phyloP scores from a whole-genome alignment of 768 basidiomycete species.

The Leccinum longicurvipes region DNA sequence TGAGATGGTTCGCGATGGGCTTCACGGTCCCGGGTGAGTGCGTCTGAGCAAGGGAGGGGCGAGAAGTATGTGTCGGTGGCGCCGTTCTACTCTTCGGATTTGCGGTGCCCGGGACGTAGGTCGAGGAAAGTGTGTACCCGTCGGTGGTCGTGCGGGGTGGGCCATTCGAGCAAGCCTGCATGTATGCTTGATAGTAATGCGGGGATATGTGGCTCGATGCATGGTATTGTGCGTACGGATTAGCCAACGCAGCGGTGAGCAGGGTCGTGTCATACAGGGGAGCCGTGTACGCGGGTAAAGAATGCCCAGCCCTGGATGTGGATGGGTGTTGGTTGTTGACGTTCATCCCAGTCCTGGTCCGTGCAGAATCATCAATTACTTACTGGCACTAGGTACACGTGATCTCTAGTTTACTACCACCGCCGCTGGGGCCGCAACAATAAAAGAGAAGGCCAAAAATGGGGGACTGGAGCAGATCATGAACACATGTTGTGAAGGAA shows the following conservation, averaged over 20 bases:
- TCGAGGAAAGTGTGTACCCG: constrained; percentile 40
- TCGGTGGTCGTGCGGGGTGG: constrained; percentile 27
- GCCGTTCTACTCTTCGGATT: neutral
- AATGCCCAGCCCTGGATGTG: neutral
- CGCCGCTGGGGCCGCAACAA: neutral
- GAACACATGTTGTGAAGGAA: constrained; percentile 21
- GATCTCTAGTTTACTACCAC: constrained; percentile 7
- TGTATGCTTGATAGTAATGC: constrained; percentile 57
- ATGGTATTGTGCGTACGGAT: constrained; percentile 29
- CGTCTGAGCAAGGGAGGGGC: neutral
- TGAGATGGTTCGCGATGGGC: constrained; percentile 18
- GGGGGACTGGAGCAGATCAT: constrained; percentile 10
- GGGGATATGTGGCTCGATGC: constrained; percentile 36
- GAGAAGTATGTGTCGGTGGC: neutral
- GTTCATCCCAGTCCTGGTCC: constrained; percentile 5
- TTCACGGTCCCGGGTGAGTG: constrained; percentile 4
- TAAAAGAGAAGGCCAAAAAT: neutral
- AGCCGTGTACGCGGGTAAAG: constrained; percentile 3
- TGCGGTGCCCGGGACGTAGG: constrained; percentile 29
- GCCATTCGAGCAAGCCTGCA: constrained; percentile 29
- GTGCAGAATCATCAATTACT: neutral
- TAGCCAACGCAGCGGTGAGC: constrained; percentile 26
- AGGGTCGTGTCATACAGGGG: constrained; percentile 24
- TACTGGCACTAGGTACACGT: constrained; percentile 14
- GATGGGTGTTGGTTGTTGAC: constrained; percentile 8